Percentiles rank a stretch among this genome's conserved stretches.
Conservation (phyloP, 2,329 filamentous ascomycete genomes). For the Xylariaceae sp. region DNA sequence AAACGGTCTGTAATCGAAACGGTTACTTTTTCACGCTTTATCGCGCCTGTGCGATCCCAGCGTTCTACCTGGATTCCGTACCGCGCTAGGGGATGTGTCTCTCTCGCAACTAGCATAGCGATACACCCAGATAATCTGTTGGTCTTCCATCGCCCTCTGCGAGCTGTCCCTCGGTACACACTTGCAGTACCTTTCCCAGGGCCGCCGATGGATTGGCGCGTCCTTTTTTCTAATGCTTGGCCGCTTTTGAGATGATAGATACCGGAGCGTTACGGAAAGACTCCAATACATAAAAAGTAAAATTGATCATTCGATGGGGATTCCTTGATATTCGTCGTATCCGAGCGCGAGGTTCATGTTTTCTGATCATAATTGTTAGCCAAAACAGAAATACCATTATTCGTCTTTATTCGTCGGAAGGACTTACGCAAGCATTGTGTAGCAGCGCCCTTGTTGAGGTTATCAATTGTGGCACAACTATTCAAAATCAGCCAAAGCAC, state of each 20-base stretch:
- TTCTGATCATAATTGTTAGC: slow-evolving; percentile 48
- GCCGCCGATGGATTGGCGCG: not conserved
- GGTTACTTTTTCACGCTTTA: too few species aligned
- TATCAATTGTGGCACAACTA: slow-evolving; percentile 85
- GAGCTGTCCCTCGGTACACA: slow-evolving; percentile 6
- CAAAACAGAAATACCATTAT: slow-evolving; percentile 32
- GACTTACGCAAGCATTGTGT: slow-evolving; percentile 89
- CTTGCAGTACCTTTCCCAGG: slow-evolving; percentile 3
- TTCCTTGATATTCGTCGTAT: slow-evolving; percentile 52
- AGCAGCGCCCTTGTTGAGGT: slow-evolving; percentile 89
- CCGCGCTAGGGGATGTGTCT: too few species aligned
- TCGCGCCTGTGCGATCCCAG: too few species aligned
- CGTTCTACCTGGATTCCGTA: too few species aligned
- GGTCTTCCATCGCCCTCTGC: slow-evolving; percentile 1
- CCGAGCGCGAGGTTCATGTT: slow-evolving; percentile 56
- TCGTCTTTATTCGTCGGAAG: not conserved
- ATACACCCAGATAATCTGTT: slow-evolving; percentile 6
- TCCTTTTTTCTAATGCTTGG: not conserved
- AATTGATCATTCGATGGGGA: slow-evolving; percentile 31
- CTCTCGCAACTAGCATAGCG: slow-evolving; percentile 1
- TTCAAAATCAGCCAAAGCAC: not conserved
- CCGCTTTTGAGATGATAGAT: not conserved
- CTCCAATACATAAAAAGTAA: not conserved
- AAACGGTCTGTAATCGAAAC: too few species aligned
- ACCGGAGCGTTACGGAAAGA: not conserved